These are phyloP conservation scores for Alternaria sp. DNA, from an alignment of 2,329 filamentous ascomycete species.

Conservation along the genomic window DNA sequence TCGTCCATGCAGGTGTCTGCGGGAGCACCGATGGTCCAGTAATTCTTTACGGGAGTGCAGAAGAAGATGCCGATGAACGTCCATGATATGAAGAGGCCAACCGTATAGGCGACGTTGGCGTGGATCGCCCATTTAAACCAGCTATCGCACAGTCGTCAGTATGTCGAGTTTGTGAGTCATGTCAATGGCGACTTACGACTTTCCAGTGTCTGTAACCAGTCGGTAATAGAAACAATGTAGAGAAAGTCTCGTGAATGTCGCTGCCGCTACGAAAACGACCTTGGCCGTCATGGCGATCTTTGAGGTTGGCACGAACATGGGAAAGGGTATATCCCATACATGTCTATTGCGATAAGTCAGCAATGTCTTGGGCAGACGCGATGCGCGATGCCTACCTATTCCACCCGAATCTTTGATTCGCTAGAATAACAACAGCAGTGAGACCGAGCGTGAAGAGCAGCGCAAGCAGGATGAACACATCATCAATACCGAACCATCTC, in stretches of 20 bases:
- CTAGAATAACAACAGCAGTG: constrained; percentile 53
- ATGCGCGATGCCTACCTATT: constrained; percentile 11
- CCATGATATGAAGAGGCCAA: constrained; percentile 52
- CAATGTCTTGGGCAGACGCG: background rate
- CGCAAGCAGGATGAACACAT: constrained; percentile 53
- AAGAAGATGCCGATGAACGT: constrained; percentile 49
- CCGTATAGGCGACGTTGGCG: constrained; percentile 48
- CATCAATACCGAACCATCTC: constrained; percentile 55
- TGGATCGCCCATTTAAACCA: constrained; percentile 55
- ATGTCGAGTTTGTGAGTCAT: no score
- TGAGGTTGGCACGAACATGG: constrained; percentile 26
- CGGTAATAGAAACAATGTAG: constrained; percentile 59
- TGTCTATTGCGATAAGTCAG: constrained; percentile 43
- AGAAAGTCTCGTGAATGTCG: constrained; percentile 56
- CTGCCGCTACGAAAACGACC: constrained; percentile 52
- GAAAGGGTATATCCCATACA: constrained; percentile 53
- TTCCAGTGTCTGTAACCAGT: constrained; percentile 53
- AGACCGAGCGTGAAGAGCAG: constrained; percentile 51
- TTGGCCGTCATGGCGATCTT: constrained; percentile 56
- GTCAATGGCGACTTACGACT: constrained; percentile 2
- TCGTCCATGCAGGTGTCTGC: constrained; percentile 52
- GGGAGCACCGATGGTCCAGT: constrained; percentile 52
- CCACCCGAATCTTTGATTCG: constrained; percentile 55
- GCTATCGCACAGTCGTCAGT: background rate
- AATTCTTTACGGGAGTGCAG: constrained; percentile 54